Conservation (phyloP, 2,329 filamentous ascomycete species). For the Corinectria fuckeliana region DNA sequence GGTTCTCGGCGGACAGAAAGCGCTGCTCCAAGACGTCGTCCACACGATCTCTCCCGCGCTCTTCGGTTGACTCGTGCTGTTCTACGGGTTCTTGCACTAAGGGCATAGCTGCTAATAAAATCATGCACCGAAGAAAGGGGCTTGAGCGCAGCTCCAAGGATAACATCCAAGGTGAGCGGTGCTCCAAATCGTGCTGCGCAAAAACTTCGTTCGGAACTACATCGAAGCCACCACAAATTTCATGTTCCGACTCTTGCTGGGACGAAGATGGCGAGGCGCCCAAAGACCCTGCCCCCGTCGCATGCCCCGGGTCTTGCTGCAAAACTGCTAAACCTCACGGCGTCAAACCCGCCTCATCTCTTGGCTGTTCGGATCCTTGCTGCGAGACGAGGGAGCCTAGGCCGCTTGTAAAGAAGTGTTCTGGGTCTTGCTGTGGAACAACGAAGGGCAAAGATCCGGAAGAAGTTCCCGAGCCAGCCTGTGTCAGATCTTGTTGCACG, state of each 20-base stretch:
- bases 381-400: slow-evolving; percentile 1
- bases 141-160: slow-evolving; percentile 6
- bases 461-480: background rate
- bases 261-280: background rate
- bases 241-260: slow-evolving; percentile 6
- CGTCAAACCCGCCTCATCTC: background rate
- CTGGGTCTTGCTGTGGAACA: background rate
- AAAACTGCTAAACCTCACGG: background rate
- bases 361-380: slow-evolving; percentile 10
- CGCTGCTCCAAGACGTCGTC: slow-evolving; percentile 34
- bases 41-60: slow-evolving; percentile 19
- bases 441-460: background rate
- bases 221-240: background rate
- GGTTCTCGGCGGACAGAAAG: slow-evolving; percentile 36
- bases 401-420: background rate
- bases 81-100: slow-evolving; percentile 20
- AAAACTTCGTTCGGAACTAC: background rate
- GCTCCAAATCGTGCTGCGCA: slow-evolving; percentile 8
- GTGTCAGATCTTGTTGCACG: background rate
- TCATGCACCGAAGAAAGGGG: slow-evolving; percentile 17
- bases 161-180: slow-evolving; percentile 7
- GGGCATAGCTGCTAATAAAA: slow-evolving; percentile 17
- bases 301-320: slow-evolving; percentile 18
- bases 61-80: slow-evolving; percentile 39
- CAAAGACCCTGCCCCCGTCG: background rate